Base-by-base conservation (phyloP, 2,329 filamentous ascomycete genomes). In the Mariannaea elegans region DNA sequence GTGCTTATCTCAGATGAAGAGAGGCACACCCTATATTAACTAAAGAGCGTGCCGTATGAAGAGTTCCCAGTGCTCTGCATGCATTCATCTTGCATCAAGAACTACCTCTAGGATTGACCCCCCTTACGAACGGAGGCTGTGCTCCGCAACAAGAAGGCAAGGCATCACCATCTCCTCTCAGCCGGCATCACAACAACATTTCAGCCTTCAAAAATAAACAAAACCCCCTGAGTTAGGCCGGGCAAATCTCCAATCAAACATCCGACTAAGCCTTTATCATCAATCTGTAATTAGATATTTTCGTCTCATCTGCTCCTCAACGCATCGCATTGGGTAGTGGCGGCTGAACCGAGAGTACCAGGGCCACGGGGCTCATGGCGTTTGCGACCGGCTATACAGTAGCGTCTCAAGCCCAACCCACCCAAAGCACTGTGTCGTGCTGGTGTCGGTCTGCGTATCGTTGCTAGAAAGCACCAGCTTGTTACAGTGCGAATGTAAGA, bases 261-360 rank as follows among this genome's bases (percentile, higher is more conserved):
- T 18, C 12, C 51, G 51, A 18, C 51, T 54, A 54, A 49, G 18
- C 41, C 36, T 54, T 32, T 41, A 31, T 50, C 24, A 23, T 38
- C 36, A 39, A 39, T 29, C 27, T 50, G 56, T 59, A 55, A 59
- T 59, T 59, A 41, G 31, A 54, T 34, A 47, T 58, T 50, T 54
- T 49, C 59, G 55, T 68, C 64, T 68, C 66, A 68, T 68, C 68
- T 69, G 64, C 62, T 63, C 66, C n/a, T 23, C 27, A 41, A 36
- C 27, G 31, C 45, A 45, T 55, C 50, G 56, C 56, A 54, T 59
- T 59, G 50, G 56, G 45, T 23, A 54, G 56, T 48, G 42, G 56
- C 42, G 29, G 56, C 44, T 53, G 49, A 59, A 59, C 56, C 57
- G 57, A 60, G 45, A 50, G 38, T 38, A 49, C 56, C 59, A 64